Conservation (phyloP, 768 basidiomycete species). For the Podaxis sp. region DNA sequence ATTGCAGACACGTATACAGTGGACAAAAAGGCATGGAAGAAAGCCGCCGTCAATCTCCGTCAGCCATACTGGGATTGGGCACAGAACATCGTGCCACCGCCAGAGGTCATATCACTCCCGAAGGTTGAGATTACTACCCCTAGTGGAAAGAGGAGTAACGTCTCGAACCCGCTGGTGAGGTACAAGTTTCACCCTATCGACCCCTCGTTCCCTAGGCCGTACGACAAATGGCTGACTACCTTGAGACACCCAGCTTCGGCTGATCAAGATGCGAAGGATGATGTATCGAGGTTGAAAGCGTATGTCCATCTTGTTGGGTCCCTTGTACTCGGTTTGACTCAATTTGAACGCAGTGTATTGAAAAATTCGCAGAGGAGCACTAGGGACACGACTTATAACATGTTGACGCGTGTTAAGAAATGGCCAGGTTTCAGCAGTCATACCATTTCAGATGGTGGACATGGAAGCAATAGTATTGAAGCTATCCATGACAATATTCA, state of each 20-base stretch:
- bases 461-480: slow-evolving; percentile 36
- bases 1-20: slow-evolving; percentile 37
- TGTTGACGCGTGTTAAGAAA: slow-evolving; percentile 25
- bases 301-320: slow-evolving; percentile 7
- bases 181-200: slow-evolving; percentile 29
- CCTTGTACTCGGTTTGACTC: neutral
- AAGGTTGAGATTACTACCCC: slow-evolving; percentile 25
- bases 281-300: slow-evolving; percentile 25
- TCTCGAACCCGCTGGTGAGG: slow-evolving; percentile 27
- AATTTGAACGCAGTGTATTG: slow-evolving; percentile 14
- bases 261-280: slow-evolving; percentile 23
- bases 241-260: slow-evolving; percentile 27
- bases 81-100: slow-evolving; percentile 29
- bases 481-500: slow-evolving; percentile 41
- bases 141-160: slow-evolving; percentile 20
- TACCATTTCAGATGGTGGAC: slow-evolving; percentile 24
- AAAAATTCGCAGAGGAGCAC: slow-evolving; percentile 17
- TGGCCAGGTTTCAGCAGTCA: slow-evolving; percentile 43
- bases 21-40: slow-evolving; percentile 22
- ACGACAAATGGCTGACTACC: slow-evolving; percentile 28
- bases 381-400: slow-evolving; percentile 23
- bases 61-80: slow-evolving; percentile 55
- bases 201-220: slow-evolving; percentile 26
- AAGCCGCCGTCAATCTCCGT: slow-evolving; percentile 31
- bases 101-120: slow-evolving; percentile 26